A percentile compares a stretch with the other conserved stretches of the same genome.
phyloP scores from a whole-genome alignment of 2,329 filamentous ascomycete genomes.

The Daldinia sp. region DNA sequence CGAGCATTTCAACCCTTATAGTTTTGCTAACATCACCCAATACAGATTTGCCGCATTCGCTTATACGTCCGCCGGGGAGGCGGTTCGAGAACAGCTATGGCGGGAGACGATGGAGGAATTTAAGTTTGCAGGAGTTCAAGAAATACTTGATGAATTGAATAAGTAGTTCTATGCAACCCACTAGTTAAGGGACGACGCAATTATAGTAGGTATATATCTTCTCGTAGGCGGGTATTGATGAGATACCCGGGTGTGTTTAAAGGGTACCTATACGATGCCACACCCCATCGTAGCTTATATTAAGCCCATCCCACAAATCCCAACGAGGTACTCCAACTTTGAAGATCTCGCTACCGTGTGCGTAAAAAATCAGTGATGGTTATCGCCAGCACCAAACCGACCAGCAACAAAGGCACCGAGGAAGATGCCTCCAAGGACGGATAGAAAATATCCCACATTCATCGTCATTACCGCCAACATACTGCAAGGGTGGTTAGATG shows the following conservation, averaged over 20 bases:
- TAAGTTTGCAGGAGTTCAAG: background rate
- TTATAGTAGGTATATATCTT: background rate
- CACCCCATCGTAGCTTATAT: no score
- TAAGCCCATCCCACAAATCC: no score
- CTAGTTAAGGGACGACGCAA: background rate
- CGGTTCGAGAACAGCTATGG: background rate
- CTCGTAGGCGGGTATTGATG: no score
- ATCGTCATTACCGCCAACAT: conserved; percentile 47
- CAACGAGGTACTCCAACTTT: background rate
- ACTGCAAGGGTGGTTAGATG: conserved; percentile 22
- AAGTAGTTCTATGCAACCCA: background rate
- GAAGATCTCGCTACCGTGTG: background rate
- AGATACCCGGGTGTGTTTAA: no score
- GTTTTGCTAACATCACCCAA: no score
- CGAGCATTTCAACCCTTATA: no score
- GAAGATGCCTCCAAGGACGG: conserved; percentile 43
- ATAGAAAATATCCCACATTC: conserved; percentile 46
- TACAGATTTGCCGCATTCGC: background rate
- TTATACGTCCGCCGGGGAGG: background rate
- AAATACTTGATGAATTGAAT: background rate
- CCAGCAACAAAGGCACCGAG: conserved; percentile 41
- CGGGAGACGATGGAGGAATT: conserved; percentile 1
- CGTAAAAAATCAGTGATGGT: conserved; percentile 21
- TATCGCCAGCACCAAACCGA: conserved; percentile 34
- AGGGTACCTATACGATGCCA: no score